These are phyloP conservation scores for Fusarium succisae DNA, from an alignment of 2,329 filamentous ascomycete species.

Conservation along the genomic window DNA sequence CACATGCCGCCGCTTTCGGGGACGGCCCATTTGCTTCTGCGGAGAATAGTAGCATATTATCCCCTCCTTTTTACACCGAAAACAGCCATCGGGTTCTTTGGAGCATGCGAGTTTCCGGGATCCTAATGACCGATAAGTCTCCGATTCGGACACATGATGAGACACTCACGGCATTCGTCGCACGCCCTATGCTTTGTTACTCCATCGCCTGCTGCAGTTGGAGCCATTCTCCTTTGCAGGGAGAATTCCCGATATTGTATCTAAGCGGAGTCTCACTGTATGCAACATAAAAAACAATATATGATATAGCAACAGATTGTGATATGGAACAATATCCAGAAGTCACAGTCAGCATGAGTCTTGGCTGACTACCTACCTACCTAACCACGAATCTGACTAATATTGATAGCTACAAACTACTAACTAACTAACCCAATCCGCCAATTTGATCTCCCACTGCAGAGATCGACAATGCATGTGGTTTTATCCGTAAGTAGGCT, in stretches of 20 bases:
- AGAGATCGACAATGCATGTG: background rate
- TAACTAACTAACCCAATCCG: background rate
- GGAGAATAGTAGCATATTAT: conserved; percentile 69
- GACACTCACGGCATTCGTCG: conserved; percentile 71
- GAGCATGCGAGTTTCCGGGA: conserved; percentile 71
- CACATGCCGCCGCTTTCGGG: conserved; percentile 62
- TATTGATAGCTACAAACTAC: background rate
- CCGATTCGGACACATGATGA: conserved; percentile 29
- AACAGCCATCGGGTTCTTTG: conserved; percentile 68
- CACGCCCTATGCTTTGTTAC: conserved; percentile 67
- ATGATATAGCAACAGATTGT: background rate
- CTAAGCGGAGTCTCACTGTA: background rate
- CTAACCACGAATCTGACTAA: conserved; percentile 19
- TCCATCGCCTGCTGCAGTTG: conserved; percentile 24
- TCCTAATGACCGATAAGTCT: conserved; percentile 55
- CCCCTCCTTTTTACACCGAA: conserved; percentile 65
- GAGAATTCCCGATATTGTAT: background rate
- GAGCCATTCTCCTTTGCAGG: conserved; percentile 30
- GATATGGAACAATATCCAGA: background rate
- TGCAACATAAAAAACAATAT: background rate
- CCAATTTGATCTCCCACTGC: background rate
- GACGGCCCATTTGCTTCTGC: conserved; percentile 74
- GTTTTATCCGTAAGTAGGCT: background rate
- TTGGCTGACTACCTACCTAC: background rate
- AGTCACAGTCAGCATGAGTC: conserved; percentile 4